These are phyloP conservation scores for Macrocystidia cucumis DNA, from an alignment of 1,284 basidiomycete species.

Conservation along the genomic window DNA sequence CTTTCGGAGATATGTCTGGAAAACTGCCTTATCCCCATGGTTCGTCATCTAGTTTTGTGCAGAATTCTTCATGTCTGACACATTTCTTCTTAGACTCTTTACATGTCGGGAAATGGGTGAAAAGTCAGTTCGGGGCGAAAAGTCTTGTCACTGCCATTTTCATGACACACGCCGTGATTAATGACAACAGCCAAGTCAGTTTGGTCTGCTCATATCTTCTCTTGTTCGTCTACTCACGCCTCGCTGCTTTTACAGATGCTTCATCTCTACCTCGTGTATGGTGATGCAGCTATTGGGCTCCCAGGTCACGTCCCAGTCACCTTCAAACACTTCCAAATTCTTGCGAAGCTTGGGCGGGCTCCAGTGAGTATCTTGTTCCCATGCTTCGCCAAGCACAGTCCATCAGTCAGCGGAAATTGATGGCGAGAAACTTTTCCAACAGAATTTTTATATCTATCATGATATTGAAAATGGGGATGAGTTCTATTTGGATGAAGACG, in stretches of 20 bases:
- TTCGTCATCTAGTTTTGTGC: slow-evolving; percentile 5
- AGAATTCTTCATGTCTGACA: not conserved
- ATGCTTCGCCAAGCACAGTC: not conserved
- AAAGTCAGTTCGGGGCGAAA: slow-evolving; percentile 41
- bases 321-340: slow-evolving; percentile 61
- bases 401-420: slow-evolving; percentile 2
- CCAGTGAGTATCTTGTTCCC: slow-evolving; percentile 36
- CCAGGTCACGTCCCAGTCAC: slow-evolving; percentile 54
- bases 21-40: slow-evolving; percentile 49
- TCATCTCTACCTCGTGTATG: slow-evolving; percentile 30
- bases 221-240: not conserved
- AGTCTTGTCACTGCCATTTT: slow-evolving; percentile 57
- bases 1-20: slow-evolving; percentile 32
- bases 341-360: slow-evolving; percentile 51
- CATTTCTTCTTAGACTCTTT: slow-evolving; percentile 34
- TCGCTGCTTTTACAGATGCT: slow-evolving; percentile 32
- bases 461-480: slow-evolving; percentile 56
- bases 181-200: slow-evolving; percentile 47
- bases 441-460: slow-evolving; percentile 46
- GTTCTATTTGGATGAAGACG: slow-evolving; percentile 60
- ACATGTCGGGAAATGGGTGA: slow-evolving; percentile 53
- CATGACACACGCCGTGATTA: slow-evolving; percentile 63
- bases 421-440: not conserved
- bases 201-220: slow-evolving; percentile 5
- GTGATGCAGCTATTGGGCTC: slow-evolving; percentile 16